Conservation (phyloP, 2,329 filamentous ascomycete genomes). For the Tolypocladium sp. region DNA sequence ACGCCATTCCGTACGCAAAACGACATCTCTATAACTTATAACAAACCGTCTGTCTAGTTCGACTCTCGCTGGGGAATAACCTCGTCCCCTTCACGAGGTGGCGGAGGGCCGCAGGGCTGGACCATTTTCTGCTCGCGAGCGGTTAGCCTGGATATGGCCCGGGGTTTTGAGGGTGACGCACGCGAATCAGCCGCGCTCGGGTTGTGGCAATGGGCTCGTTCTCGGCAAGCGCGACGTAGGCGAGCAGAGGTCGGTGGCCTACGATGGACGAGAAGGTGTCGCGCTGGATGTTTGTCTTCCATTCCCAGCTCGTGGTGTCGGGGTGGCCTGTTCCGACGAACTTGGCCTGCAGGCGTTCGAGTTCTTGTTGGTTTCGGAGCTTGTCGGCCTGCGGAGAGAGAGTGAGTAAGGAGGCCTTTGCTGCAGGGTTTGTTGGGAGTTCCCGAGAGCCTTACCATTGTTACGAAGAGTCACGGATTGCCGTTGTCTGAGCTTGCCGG, state of each 20-base stretch:
- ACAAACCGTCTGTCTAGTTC: neutral
- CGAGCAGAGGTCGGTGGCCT: constrained; percentile 79
- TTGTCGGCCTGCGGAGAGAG: constrained; percentile 68
- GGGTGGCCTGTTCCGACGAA: constrained; percentile 94
- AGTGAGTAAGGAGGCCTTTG: neutral
- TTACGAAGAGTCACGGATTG: neutral
- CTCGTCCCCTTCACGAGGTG: constrained; percentile 39
- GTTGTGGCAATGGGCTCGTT: constrained; percentile 78
- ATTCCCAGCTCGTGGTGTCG: constrained; percentile 96
- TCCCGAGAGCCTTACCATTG: constrained; percentile 13
- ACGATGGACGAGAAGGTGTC: constrained; percentile 86
- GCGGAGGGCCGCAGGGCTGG: constrained; percentile 50
- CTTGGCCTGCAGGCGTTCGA: constrained; percentile 91
- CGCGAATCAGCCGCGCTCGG: constrained; percentile 69
- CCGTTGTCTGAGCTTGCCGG: neutral
- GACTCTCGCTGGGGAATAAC: neutral
- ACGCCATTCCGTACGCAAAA: neutral
- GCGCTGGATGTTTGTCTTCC: constrained; percentile 89
- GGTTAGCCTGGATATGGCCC: constrained; percentile 1
- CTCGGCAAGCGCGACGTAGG: constrained; percentile 83
- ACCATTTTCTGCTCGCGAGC: constrained; percentile 52
- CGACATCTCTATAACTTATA: neutral
- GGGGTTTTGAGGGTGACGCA: constrained; percentile 19
- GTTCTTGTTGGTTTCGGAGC: constrained; percentile 92
- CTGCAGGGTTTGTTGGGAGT: neutral